Evolutionary conservation across 1,139 yeast genomes (phyloP).

Genomic region (Pichia cactophila): DNA sequence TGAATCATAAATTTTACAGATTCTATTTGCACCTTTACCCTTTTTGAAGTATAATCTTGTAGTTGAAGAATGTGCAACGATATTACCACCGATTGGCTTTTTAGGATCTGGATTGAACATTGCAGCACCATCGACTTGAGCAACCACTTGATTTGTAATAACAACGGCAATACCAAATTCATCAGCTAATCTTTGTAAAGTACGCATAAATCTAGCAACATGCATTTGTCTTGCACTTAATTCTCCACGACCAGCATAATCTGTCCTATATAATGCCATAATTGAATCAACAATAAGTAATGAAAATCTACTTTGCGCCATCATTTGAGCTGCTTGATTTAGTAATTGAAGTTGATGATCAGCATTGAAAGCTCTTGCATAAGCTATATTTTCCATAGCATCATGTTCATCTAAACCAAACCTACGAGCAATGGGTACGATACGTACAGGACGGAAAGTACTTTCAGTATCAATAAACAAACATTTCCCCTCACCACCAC

Average conservation of each 20-base stretch:
- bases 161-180: slow-evolving; percentile 98
- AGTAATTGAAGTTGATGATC: slow-evolving; percentile 88
- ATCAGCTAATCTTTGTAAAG: slow-evolving; percentile 87
- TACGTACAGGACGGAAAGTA: slow-evolving; percentile 86
- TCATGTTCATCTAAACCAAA: slow-evolving; percentile 93
- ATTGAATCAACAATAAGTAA: slow-evolving; percentile 88
- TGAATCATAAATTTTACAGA: slow-evolving; percentile 89
- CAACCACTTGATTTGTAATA: slow-evolving; percentile 97
- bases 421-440: slow-evolving; percentile 84
- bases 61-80: slow-evolving; percentile 94
- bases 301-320: slow-evolving; percentile 83
- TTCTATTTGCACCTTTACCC: slow-evolving; percentile 87
- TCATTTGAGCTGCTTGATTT: slow-evolving; percentile 90
- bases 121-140: slow-evolving; percentile 90
- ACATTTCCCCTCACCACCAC: slow-evolving; percentile 99
- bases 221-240: slow-evolving; percentile 91
- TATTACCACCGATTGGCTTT: slow-evolving; percentile 98
- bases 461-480: slow-evolving; percentile 95
- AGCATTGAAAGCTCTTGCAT: slow-evolving; percentile 94
- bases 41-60: slow-evolving; percentile 84
- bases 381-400: slow-evolving; percentile 92
- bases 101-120: slow-evolving; percentile 96
- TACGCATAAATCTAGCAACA: slow-evolving; percentile 88
- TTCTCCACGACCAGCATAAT: slow-evolving; percentile 94
- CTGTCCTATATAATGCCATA: slow-evolving; percentile 94